A percentile compares a stretch with the other conserved stretches of the same genome.
phyloP scores from a whole-genome alignment of 805 yeast species.

The Wickerhamomyces ciferrii region DNA sequence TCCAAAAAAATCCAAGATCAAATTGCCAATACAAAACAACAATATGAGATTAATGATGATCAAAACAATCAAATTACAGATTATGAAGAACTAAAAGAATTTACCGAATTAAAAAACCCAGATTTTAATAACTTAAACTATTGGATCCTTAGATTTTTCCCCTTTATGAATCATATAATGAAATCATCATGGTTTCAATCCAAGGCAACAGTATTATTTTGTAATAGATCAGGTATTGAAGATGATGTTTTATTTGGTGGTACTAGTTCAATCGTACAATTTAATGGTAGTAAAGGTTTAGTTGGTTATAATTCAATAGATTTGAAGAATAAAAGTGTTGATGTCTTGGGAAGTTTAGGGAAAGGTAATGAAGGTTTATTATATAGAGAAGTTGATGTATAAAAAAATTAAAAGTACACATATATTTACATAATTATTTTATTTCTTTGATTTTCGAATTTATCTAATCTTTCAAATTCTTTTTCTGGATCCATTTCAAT shows the following conservation, averaged over 20 bases:
- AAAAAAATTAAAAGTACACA: not conserved
- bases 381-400: slow-evolving; percentile 47
- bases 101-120: slow-evolving; percentile 30
- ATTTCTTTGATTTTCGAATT: not conserved
- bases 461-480: not conserved
- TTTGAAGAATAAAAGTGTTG: slow-evolving; percentile 43
- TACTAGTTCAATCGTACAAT: slow-evolving; percentile 49
- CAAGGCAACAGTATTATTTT: slow-evolving; percentile 39
- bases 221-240: slow-evolving; percentile 81
- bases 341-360: slow-evolving; percentile 50
- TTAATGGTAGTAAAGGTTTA: slow-evolving; percentile 33
- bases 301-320: slow-evolving; percentile 27
- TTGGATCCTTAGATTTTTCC: slow-evolving; percentile 71
- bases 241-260: slow-evolving; percentile 65
- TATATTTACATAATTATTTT: not conserved
- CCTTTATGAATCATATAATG: slow-evolving; percentile 40
- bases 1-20: slow-evolving; percentile 5
- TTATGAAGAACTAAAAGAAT: slow-evolving; percentile 15
- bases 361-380: slow-evolving; percentile 64
- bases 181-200: slow-evolving; percentile 6
- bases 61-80: not conserved
- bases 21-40: slow-evolving; percentile 13
- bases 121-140: slow-evolving; percentile 52
- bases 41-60: slow-evolving; percentile 8
- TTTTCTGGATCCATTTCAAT: not conserved